Evolutionary conservation across 768 basidiomycete species (phyloP).

Genomic region (Krasilnikovozyma curviuscula): DNA sequence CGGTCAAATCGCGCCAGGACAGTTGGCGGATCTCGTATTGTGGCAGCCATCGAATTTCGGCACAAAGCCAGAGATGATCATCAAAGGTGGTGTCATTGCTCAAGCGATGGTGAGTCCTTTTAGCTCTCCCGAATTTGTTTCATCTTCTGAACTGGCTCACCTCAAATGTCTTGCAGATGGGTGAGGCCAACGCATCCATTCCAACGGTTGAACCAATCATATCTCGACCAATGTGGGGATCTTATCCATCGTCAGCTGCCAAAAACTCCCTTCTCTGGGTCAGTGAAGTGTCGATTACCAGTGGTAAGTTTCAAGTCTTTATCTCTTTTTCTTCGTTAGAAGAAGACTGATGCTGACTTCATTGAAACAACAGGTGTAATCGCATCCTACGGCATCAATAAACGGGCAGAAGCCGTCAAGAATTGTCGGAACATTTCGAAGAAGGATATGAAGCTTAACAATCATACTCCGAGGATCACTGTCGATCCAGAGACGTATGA

Average conservation of each 20-base stretch:
- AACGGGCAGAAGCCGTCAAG: slow-evolving; percentile 53
- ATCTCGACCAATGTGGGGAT: slow-evolving; percentile 85
- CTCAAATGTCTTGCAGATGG: slow-evolving; percentile 41
- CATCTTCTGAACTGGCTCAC: background rate
- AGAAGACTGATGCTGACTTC: background rate
- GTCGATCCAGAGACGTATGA: slow-evolving; percentile 89
- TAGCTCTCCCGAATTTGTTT: background rate
- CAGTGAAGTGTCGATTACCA: slow-evolving; percentile 45
- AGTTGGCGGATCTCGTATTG: slow-evolving; percentile 78
- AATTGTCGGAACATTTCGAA: slow-evolving; percentile 59
- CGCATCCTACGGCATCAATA: slow-evolving; percentile 47
- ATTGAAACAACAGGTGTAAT: slow-evolving; percentile 34
- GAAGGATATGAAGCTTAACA: slow-evolving; percentile 87
- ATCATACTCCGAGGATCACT: slow-evolving; percentile 48
- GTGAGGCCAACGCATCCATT: slow-evolving; percentile 90
- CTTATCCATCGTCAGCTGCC: slow-evolving; percentile 54
- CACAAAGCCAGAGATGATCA: slow-evolving; percentile 73
- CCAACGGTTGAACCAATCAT: slow-evolving; percentile 82
- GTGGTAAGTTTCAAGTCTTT: slow-evolving; percentile 22
- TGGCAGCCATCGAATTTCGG: slow-evolving; percentile 95
- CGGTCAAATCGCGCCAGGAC: slow-evolving; percentile 62
- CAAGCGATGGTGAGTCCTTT: slow-evolving; percentile 52
- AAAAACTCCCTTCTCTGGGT: slow-evolving; percentile 75
- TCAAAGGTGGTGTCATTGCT: slow-evolving; percentile 85
- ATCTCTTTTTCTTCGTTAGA: background rate